phyloP scores from a whole-genome alignment of 2,329 filamentous ascomycete species.

The Venturia pyrina region DNA sequence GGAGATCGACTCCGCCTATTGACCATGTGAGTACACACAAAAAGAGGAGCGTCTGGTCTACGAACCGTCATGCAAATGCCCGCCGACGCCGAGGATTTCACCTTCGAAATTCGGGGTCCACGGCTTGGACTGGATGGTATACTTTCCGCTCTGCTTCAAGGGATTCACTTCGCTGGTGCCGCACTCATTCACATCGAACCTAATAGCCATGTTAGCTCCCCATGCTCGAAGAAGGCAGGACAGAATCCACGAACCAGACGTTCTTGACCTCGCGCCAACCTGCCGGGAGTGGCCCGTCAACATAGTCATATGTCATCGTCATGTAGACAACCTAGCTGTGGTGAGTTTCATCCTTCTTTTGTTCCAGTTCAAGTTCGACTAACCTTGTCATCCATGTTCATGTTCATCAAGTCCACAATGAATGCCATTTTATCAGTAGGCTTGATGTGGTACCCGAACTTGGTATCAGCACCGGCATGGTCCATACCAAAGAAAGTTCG shows the following conservation, averaged over 20 bases:
- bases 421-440: conserved; percentile 9
- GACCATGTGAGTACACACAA: neutral
- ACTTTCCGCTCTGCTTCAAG: conserved; percentile 2
- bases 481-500: conserved; percentile 3
- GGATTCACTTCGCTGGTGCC: conserved; percentile 9
- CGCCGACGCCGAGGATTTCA: conserved; percentile 8
- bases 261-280: conserved; percentile 5
- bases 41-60: neutral
- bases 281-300: conserved; percentile 8
- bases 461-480: neutral
- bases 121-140: neutral
- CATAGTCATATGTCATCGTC: conserved; percentile 10
- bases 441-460: conserved; percentile 8
- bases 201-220: conserved; percentile 5
- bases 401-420: conserved; percentile 13
- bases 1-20: neutral
- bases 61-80: conserved; percentile 10
- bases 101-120: conserved; percentile 11
- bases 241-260: conserved; percentile 8
- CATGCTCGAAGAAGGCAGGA: neutral
- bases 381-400: conserved; percentile 10
- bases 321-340: conserved; percentile 1
- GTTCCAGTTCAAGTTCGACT: neutral
- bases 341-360: neutral
- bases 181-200: conserved; percentile 11